Evolutionary conservation across 306 rosid genomes (phyloP), one percentile per base, ranked within the genome.

Genomic region (Cucurbita ficifolia): DNA sequence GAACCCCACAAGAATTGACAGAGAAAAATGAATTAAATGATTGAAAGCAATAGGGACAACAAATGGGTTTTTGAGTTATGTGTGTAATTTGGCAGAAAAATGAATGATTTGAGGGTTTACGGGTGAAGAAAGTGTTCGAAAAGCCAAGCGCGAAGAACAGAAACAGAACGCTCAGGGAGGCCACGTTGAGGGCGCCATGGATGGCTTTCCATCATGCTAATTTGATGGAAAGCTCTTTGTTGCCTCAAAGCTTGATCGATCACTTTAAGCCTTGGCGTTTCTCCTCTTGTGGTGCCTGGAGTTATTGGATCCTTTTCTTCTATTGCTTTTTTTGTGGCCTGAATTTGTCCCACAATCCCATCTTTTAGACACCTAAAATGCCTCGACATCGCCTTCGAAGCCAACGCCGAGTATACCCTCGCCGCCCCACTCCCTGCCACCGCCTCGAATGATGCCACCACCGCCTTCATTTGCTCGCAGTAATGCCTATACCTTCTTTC

Each of bases 181-280:
- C 98, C 98, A 16, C 98, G 98, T 72, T 93, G 98, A 48, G 98
- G 98, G 33, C 98, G 79, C 98, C 98, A 93, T 1, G 99, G 99
- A 73, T 95, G 99, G 10, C 77, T 86, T 70, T 95, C 99, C 96
- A 95, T 91, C 87, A 95, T 81, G 81, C 55, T 85, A 76, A 91
- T 89, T 78, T 95, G 99, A 39, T 95, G 99, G 40, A 89, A 91
- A 1, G 96, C 97, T 54, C 90, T 79, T 63, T 91, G 97, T 76
- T 91, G 96, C 21, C 97, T 81, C 0, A 95, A 74, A 10, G 95
- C 45, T 69, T 88, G 96, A 51, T 95, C 99, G 18, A 95, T 85
- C n/a, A 86, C 42, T 76, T 85, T 76, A 9, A 95, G 99, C 79
- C 96, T 79, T 0, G 99, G 99, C 0, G 99, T 95, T 79, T 95